Percentiles rank a stretch among this genome's conserved stretches.
Conservation (phyloP, 257 asterid species). For the Gentiana macrophylla region DNA sequence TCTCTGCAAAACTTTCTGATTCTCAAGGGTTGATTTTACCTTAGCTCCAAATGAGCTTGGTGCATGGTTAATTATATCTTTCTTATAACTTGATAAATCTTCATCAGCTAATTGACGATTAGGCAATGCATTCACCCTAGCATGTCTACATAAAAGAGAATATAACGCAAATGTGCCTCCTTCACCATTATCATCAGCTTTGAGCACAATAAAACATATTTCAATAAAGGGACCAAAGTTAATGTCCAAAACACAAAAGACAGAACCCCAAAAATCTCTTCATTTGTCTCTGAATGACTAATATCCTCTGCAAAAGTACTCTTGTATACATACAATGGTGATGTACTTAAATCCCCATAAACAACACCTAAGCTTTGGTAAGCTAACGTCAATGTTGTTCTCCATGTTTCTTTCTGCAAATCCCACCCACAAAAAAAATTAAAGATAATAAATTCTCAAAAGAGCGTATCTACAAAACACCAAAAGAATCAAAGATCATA, state of each 20-base stretch:
- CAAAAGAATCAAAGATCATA: no score
- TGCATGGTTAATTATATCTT: no score
- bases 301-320: constrained; percentile 23
- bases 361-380: constrained; percentile 35
- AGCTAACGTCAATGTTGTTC: constrained; percentile 12
- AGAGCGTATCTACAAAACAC: no score
- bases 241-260: constrained; percentile 35
- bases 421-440: constrained; percentile 28
- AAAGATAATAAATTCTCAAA: constrained; percentile 17
- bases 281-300: constrained; percentile 18
- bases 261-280: constrained; percentile 25
- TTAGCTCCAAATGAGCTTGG: no score
- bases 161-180: constrained; percentile 40
- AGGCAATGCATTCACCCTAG: constrained; percentile 28
- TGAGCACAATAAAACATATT: constrained; percentile 21
- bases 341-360: constrained; percentile 33
- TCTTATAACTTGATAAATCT: constrained; percentile 14
- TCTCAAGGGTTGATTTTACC: no score
- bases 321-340: constrained; percentile 31
- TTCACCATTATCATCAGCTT: constrained; percentile 35
- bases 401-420: constrained; percentile 9
- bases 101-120: constrained; percentile 30
- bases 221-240: constrained; percentile 25
- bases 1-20: constrained; percentile 9
- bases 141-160: constrained; percentile 38